Evolutionary conservation across 371 early-diverging fungal genomes (phyloP).

Genomic region (Umbelopsis sp.): DNA sequence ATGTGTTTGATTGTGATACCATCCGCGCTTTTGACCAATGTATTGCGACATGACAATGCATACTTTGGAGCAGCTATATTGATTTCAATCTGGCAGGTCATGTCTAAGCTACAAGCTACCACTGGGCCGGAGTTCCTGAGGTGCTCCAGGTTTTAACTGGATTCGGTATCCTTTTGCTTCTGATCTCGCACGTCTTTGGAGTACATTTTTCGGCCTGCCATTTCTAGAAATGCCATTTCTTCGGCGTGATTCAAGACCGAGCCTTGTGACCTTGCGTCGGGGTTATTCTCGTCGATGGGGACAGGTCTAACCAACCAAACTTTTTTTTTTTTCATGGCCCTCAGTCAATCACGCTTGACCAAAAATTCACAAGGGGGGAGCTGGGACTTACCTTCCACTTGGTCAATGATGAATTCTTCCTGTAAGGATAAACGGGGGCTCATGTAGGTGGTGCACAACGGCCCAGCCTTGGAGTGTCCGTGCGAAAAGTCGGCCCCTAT

Average conservation of each 20-base stretch:
- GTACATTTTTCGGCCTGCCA: slow-evolving; percentile 84
- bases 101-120: too few species aligned
- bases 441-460: slow-evolving; percentile 70
- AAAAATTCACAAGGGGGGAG: background rate
- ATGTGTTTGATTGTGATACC: too few species aligned
- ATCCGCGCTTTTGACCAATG: too few species aligned
- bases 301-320: slow-evolving; percentile 74
- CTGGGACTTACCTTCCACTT: slow-evolving; percentile 65
- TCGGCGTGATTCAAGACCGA: slow-evolving; percentile 74
- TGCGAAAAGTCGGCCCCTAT: slow-evolving; percentile 65
- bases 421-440: slow-evolving; percentile 62
- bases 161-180: background rate
- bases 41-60: too few species aligned
- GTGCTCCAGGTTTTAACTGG: background rate
- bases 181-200: slow-evolving; percentile 64
- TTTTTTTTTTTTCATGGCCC: slow-evolving; percentile 17
- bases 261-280: slow-evolving; percentile 35
- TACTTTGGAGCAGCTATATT: too few species aligned
- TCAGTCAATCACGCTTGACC: too few species aligned
- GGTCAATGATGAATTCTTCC: slow-evolving; percentile 71
- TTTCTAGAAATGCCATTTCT: slow-evolving; percentile 83
- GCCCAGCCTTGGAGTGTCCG: slow-evolving; percentile 78
- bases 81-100: too few species aligned
- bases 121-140: too few species aligned
- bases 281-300: slow-evolving; percentile 60